Conservation (phyloP, 2,329 filamentous ascomycete genomes). For the Talaromyces sp. region DNA sequence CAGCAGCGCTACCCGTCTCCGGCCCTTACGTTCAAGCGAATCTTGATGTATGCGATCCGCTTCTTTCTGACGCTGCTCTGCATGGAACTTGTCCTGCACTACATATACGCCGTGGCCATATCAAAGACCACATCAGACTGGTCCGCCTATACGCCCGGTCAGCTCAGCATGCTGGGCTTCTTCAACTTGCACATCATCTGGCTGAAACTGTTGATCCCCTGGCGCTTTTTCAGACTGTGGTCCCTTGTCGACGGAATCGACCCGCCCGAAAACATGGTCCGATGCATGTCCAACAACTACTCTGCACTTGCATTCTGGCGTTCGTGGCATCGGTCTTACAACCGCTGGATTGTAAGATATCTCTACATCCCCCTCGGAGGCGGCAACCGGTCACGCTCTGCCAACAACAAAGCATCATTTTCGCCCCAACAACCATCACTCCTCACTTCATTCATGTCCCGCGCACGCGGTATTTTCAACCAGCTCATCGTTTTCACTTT, state of each 20-base stretch:
- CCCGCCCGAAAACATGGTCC: slow-evolving; percentile 95
- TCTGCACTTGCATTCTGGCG: slow-evolving; percentile 90
- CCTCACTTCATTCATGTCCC: slow-evolving; percentile 35
- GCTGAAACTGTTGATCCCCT: slow-evolving; percentile 88
- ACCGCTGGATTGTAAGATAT: slow-evolving; percentile 90
- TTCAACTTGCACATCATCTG: slow-evolving; percentile 97
- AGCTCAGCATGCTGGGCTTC: slow-evolving; percentile 85
- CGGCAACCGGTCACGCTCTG: slow-evolving; percentile 29
- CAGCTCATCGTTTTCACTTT: slow-evolving; percentile 90
- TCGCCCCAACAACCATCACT: slow-evolving; percentile 42
- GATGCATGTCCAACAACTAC: slow-evolving; percentile 94
- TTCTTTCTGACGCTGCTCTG: slow-evolving; percentile 73
- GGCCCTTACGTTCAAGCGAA: slow-evolving; percentile 66
- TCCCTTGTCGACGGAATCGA: slow-evolving; percentile 84
- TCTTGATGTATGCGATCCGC: slow-evolving; percentile 73
- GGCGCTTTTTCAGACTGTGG: slow-evolving; percentile 99
- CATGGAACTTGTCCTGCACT: slow-evolving; percentile 91
- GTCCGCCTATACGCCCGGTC: slow-evolving; percentile 76
- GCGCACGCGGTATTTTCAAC: slow-evolving; percentile 61
- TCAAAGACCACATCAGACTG: slow-evolving; percentile 74
- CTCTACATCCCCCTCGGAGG: slow-evolving; percentile 90
- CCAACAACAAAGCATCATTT: slow-evolving; percentile 19
- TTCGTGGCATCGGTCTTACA: slow-evolving; percentile 91
- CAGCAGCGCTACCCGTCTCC: slow-evolving; percentile 70
- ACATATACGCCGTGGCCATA: slow-evolving; percentile 89